Conservation (phyloP, 108 stramenopile genomes). For the Skeletonema menzelii region DNA sequence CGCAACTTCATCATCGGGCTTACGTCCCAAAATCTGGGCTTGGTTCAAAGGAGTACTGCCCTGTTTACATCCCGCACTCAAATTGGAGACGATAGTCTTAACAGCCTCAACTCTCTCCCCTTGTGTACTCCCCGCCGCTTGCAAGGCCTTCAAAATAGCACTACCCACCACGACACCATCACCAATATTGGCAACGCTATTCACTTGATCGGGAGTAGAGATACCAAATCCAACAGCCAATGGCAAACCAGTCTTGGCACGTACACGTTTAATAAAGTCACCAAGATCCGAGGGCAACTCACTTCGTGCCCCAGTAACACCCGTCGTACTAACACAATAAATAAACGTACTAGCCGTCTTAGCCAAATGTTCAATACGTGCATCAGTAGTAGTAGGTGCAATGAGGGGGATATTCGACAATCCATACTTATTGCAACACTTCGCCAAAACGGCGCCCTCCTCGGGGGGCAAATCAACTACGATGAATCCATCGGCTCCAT, state of each 20-base stretch:
- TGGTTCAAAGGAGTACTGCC: slow-evolving; percentile 60
- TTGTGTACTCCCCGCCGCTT: slow-evolving; percentile 71
- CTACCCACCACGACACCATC: slow-evolving; percentile 98
- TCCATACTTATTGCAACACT: slow-evolving; percentile 81
- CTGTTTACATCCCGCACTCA: slow-evolving; percentile 74
- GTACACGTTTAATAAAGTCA: slow-evolving; percentile 90
- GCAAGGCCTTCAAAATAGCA: slow-evolving; percentile 93
- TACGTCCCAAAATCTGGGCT: slow-evolving; percentile 72
- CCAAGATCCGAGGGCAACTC: slow-evolving; percentile 85
- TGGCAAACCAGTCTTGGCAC: slow-evolving; percentile 87
- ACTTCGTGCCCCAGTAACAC: slow-evolving; percentile 92
- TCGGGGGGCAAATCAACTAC: slow-evolving; percentile 98
- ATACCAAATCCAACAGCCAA: slow-evolving; percentile 98
- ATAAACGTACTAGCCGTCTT: slow-evolving; percentile 89
- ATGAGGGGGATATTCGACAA: slow-evolving; percentile 95
- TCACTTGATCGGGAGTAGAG: slow-evolving; percentile 87
- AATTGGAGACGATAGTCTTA: slow-evolving; percentile 65
- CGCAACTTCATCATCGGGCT: slow-evolving; percentile 54
- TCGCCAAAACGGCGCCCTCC: slow-evolving; percentile 84
- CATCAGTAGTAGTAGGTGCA: slow-evolving; percentile 95
- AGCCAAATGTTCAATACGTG: slow-evolving; percentile 86
- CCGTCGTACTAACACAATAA: slow-evolving; percentile 97
- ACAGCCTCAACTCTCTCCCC: slow-evolving; percentile 83
- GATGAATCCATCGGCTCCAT: slow-evolving; percentile 95
- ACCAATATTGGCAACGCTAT: slow-evolving; percentile 87